Evolutionary conservation across 805 yeast species (phyloP).

Genomic region (Nakazawaea laoshanensis): DNA sequence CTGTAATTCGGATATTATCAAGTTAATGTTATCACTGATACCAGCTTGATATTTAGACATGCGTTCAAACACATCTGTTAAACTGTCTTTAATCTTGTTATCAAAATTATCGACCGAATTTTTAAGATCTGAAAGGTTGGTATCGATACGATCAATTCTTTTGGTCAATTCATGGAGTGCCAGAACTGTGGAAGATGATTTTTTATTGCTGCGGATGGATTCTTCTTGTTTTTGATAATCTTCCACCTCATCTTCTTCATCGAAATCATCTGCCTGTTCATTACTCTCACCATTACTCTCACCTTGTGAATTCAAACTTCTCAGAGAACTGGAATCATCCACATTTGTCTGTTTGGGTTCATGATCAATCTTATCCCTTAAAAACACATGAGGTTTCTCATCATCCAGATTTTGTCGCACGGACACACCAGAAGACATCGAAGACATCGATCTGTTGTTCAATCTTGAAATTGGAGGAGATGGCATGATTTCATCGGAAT

Average conservation of each 20-base stretch:
- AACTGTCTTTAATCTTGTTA: conserved; percentile 2
- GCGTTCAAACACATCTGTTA: conserved; percentile 4
- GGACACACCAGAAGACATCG: conserved; percentile 7
- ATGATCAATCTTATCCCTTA: conserved; percentile 3
- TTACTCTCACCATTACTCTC: conserved; percentile 7
- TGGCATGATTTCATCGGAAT: conserved; percentile 3
- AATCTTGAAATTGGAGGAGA: conserved; percentile 8
- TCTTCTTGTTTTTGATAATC: background rate
- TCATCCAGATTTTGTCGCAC: background rate
- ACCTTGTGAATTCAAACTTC: conserved; percentile 1
- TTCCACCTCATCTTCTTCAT: conserved; percentile 1
- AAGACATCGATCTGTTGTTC: conserved; percentile 6
- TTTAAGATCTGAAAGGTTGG: conserved; percentile 5
- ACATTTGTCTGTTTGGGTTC: conserved; percentile 9
- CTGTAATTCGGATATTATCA: conserved; percentile 3
- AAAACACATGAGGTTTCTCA: conserved; percentile 2
- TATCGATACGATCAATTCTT: conserved; percentile 9
- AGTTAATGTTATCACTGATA: conserved; percentile 4
- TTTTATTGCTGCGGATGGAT: background rate
- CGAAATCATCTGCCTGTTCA: background rate
- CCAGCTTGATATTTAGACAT: conserved; percentile 6
- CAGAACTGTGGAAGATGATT: background rate
- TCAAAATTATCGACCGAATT: conserved; percentile 2
- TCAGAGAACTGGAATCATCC: conserved; percentile 8
- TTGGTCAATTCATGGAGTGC: conserved; percentile 1